These are phyloP conservation scores for Solanum hybrid DNA, from an alignment of 305 asterid species.

Conservation along the genomic window DNA sequence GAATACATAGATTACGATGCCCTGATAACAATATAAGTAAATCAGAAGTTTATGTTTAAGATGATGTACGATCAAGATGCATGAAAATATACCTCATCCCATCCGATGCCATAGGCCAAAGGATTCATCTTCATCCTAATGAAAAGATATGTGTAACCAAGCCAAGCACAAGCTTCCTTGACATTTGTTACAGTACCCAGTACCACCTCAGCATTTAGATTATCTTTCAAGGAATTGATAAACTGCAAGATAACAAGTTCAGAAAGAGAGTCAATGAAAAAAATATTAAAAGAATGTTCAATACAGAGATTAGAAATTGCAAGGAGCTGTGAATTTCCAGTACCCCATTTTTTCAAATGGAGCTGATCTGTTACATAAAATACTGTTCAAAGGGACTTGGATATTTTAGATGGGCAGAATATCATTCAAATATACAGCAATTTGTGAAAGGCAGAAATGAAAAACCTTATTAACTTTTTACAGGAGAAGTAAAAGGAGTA, in stretches of 20 bases:
- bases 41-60: neutral
- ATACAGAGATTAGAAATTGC: neutral
- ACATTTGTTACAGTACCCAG: conserved; percentile 97
- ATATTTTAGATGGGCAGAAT: neutral
- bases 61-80: conserved; percentile 6
- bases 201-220: conserved; percentile 97
- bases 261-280: neutral
- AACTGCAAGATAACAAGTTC: conserved; percentile 46
- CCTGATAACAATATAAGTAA: neutral
- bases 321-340: neutral
- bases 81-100: conserved; percentile 83
- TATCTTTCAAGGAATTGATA: conserved; percentile 88
- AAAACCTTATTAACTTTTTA: neutral
- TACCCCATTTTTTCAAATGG: neutral
- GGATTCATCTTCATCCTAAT: conserved; percentile 99
- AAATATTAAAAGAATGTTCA: neutral
- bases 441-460: neutral
- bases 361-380: neutral
- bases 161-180: conserved; percentile 99
- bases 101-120: conserved; percentile 93
- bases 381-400: neutral
- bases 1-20: neutral
- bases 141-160: conserved; percentile 94
- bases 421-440: neutral
- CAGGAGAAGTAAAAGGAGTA: neutral